Conservation (phyloP, 805 yeast species). For the Metschnikowia chrysomelidarum region DNA sequence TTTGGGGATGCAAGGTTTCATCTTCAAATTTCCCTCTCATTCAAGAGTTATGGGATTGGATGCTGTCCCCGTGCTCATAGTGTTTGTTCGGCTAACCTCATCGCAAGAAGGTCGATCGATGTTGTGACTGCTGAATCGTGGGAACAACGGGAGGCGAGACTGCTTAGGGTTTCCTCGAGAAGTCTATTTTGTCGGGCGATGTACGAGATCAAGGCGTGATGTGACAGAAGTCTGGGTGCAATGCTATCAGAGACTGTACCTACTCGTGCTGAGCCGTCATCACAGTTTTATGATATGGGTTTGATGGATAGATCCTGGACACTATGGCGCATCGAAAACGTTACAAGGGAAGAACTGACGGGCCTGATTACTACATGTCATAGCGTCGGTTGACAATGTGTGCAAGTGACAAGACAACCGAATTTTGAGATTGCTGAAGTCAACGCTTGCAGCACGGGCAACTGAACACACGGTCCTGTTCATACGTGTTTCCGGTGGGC, state of each 20-base stretch:
- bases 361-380: constrained; percentile 75
- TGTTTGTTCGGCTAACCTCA: too few species aligned
- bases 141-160: too few species aligned
- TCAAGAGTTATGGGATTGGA: too few species aligned
- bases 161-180: too few species aligned
- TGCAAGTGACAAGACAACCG: constrained; percentile 83
- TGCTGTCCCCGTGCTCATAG: too few species aligned
- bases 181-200: too few species aligned
- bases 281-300: constrained; percentile 86
- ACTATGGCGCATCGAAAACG: constrained; percentile 54
- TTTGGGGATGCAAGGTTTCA: too few species aligned
- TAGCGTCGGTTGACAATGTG: constrained; percentile 68
- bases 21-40: too few species aligned
- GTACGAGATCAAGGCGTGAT: too few species aligned
- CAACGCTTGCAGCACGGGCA: background rate
- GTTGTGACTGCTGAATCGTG: too few species aligned
- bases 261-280: constrained; percentile 86
- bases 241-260: constrained; percentile 72
- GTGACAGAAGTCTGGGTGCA: too few species aligned
- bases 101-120: too few species aligned
- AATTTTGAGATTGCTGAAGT: constrained; percentile 23
- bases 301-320: constrained; percentile 79
- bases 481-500: constrained; percentile 76
- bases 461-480: constrained; percentile 54
- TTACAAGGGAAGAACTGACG: constrained; percentile 89